Conservation (phyloP, 257 asterid genomes). For the Nemophila menziesii region DNA sequence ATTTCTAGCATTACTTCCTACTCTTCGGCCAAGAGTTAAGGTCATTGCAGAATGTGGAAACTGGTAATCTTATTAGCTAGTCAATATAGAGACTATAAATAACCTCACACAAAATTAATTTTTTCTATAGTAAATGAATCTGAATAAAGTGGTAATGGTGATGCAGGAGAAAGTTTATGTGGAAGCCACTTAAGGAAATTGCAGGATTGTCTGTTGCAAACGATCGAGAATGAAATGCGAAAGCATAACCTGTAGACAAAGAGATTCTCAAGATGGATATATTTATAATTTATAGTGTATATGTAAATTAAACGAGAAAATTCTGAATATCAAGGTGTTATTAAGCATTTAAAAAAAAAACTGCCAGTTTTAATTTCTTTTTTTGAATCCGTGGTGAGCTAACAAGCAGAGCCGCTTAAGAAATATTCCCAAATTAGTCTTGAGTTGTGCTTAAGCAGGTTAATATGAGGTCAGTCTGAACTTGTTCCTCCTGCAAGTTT, state of each 20-base stretch:
- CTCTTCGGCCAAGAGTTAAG: conserved; percentile 60
- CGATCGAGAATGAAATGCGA: not conserved
- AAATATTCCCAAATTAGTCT: conserved; percentile 33
- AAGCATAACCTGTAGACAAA: not conserved
- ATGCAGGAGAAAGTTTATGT: conserved; percentile 68
- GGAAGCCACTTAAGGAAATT: conserved; percentile 77
- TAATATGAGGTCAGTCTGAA: conserved; percentile 13
- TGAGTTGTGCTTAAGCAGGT: conserved; percentile 27
- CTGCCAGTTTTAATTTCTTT: too few species aligned
- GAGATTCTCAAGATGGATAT: not conserved
- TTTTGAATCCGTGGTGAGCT: too few species aligned
- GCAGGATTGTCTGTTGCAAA: conserved; percentile 33
- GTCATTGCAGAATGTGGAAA: conserved; percentile 89
- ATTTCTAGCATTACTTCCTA: conserved; percentile 44
- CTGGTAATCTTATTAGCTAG: conserved; percentile 31
- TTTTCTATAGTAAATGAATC: not conserved
- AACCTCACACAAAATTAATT: not conserved
- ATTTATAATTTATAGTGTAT: too few species aligned
- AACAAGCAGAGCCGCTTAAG: not conserved
- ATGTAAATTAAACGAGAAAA: not conserved
- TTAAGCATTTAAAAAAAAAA: too few species aligned
- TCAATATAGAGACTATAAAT: not conserved
- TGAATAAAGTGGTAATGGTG: not conserved
- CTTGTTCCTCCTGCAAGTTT: conserved; percentile 23
- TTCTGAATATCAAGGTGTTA: too few species aligned